Evolutionary conservation across 257 asterid species (phyloP).

Genomic region (Capsicum baccatum): DNA sequence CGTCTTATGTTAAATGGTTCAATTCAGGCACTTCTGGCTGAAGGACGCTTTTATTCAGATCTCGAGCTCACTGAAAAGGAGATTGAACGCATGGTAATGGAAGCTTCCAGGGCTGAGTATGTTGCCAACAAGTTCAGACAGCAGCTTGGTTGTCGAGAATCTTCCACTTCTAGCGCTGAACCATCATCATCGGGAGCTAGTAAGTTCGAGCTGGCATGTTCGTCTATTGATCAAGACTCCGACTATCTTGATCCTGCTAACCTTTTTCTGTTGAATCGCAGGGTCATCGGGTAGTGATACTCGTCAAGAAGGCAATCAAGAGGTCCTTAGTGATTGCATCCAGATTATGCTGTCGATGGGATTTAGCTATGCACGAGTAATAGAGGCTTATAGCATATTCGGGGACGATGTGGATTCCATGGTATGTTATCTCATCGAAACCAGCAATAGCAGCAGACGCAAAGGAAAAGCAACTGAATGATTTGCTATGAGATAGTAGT

Average conservation of each 20-base stretch:
- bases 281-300: slow-evolving; percentile 68
- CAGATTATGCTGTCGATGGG: slow-evolving; percentile 95
- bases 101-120: slow-evolving; percentile 95
- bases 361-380: slow-evolving; percentile 85
- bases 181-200: slow-evolving; percentile 99
- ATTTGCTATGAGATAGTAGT: slow-evolving; percentile 27
- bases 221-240: not conserved
- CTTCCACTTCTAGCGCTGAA: slow-evolving; percentile 89
- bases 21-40: slow-evolving; percentile 91
- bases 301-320: slow-evolving; percentile 47
- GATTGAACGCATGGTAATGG: slow-evolving; percentile 97
- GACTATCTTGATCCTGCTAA: not conserved
- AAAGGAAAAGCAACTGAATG: slow-evolving; percentile 97
- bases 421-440: slow-evolving; percentile 86
- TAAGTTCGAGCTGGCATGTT: slow-evolving; percentile 48
- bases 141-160: slow-evolving; percentile 65
- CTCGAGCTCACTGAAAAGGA: slow-evolving; percentile 97
- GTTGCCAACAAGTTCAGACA: slow-evolving; percentile 69
- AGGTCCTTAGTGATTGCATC: slow-evolving; percentile 69
- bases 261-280: slow-evolving; percentile 33
- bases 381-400: slow-evolving; percentile 90
- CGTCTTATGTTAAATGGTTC: slow-evolving; percentile 25
- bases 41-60: slow-evolving; percentile 96
- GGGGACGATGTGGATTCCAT: slow-evolving; percentile 96
- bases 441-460: slow-evolving; percentile 71